These are phyloP conservation scores for Theobroma cacao DNA, from an alignment of 345 rosid genomes.

Conservation along the genomic window DNA sequence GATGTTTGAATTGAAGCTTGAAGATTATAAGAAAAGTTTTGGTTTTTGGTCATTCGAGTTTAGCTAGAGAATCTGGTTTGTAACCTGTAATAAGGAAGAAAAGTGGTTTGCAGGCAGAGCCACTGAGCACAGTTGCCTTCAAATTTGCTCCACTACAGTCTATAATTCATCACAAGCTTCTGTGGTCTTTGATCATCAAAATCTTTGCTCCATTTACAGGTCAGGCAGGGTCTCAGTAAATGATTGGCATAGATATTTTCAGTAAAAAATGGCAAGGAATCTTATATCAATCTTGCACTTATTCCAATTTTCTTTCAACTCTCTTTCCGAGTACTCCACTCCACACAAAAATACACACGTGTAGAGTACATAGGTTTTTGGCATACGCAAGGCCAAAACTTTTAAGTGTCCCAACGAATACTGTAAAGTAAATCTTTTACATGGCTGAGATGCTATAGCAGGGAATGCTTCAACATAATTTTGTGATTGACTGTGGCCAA, in stretches of 20 bases:
- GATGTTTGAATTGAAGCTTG: too few species aligned
- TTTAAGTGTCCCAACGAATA: neutral
- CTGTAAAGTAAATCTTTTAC: conserved; percentile 27
- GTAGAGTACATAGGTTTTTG: neutral
- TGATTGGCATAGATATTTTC: conserved; percentile 8
- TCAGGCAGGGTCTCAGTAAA: conserved; percentile 3
- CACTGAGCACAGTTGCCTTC: neutral
- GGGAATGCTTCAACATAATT: conserved; percentile 16
- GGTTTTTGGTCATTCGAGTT: neutral
- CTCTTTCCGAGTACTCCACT: neutral
- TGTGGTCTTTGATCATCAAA: neutral
- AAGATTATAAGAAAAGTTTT: neutral
- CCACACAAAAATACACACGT: conserved; percentile 6
- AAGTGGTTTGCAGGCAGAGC: neutral
- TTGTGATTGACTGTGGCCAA: conserved; percentile 13
- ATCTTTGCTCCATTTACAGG: neutral
- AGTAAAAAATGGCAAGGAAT: neutral
- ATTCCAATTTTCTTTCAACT: neutral
- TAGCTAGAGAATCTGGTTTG: neutral
- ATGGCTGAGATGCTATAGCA: conserved; percentile 30
- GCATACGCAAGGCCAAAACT: conserved; percentile 18
- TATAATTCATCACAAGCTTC: neutral
- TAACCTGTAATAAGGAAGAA: neutral
- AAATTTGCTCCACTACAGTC: neutral
- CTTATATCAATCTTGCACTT: neutral